phyloP scores from a whole-genome alignment of 352 stramenopile genomes.

The Globisporangium ultimum region DNA sequence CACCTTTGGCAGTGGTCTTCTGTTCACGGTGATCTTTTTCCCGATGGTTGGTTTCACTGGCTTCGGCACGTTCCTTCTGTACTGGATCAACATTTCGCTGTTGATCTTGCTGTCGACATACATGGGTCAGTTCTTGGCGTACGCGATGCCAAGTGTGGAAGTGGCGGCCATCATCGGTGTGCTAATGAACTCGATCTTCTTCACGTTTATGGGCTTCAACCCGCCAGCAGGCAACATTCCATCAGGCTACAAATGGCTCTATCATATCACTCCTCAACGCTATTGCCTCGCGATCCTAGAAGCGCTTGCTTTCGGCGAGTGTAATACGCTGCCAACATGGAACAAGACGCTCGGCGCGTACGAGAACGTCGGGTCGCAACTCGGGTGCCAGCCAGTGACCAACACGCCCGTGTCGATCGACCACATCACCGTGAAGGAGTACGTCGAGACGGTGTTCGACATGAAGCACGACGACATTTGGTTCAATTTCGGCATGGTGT shows the following conservation, averaged over 20 bases:
- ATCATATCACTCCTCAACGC: conserved; percentile 18
- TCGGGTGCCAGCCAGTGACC: conserved; percentile 8
- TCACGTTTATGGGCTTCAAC: conserved; percentile 50
- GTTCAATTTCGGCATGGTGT: conserved; percentile 7
- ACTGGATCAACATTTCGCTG: conserved; percentile 13
- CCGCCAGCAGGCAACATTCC: conserved; percentile 22
- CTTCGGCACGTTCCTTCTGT: conserved; percentile 12
- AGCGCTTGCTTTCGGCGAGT: conserved; percentile 9
- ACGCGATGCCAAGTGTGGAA: conserved; percentile 13
- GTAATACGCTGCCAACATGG: not conserved
- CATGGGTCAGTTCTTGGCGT: conserved; percentile 17
- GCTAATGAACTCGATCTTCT: conserved; percentile 40
- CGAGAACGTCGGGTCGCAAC: not conserved
- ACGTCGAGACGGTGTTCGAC: no score
- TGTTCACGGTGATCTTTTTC: conserved; percentile 25
- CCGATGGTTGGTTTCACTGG: conserved; percentile 22
- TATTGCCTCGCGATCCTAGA: conserved; percentile 15
- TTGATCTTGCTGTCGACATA: conserved; percentile 16
- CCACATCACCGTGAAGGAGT: no score
- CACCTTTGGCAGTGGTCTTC: conserved; percentile 8
- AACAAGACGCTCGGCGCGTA: no score
- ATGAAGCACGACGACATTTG: conserved; percentile 22
- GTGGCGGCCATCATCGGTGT: conserved; percentile 15
- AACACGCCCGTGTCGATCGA: no score
- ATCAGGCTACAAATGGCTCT: conserved; percentile 8